A percentile compares a stretch with the other conserved stretches of the same genome.
Conservation (phyloP, 2,329 filamentous ascomycete genomes). For the Fusarium chuoi region DNA sequence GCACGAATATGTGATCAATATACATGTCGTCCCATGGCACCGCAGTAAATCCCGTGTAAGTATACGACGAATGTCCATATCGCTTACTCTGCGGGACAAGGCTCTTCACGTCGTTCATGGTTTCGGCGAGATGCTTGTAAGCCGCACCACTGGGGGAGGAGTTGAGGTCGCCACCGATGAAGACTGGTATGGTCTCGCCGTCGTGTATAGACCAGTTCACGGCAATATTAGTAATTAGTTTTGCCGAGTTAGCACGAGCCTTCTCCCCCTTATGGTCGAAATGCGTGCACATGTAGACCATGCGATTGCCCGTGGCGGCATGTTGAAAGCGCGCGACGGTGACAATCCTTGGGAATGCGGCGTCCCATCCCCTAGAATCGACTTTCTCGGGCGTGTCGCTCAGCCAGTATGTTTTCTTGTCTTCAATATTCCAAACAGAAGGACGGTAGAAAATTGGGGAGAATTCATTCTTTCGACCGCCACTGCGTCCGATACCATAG, state of each 20-base stretch:
- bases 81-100: constrained; percentile 37
- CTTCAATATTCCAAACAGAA: constrained; percentile 61
- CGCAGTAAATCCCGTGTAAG: constrained; percentile 46
- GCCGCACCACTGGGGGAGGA: constrained; percentile 41
- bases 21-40: constrained; percentile 31
- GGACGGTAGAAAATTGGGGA: constrained; percentile 72
- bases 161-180: constrained; percentile 50
- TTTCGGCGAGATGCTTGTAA: constrained; percentile 42
- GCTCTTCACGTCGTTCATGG: constrained; percentile 41
- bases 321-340: constrained; percentile 60
- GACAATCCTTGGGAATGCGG: constrained; percentile 55
- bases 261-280: constrained; percentile 59
- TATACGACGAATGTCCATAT: constrained; percentile 41
- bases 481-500: constrained; percentile 67
- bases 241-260: constrained; percentile 54
- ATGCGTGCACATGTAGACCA: constrained; percentile 64
- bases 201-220: constrained; percentile 39
- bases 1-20: constrained; percentile 49
- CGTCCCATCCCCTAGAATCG: constrained; percentile 70
- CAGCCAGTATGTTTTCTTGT: constrained; percentile 70
- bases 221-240: constrained; percentile 50
- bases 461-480: constrained; percentile 73
- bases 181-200: constrained; percentile 41
- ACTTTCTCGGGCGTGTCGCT: constrained; percentile 64
- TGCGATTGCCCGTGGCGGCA: constrained; percentile 46